Percentiles rank a stretch among this genome's conserved stretches.
These are phyloP conservation scores for Albophoma yamanashiensis DNA, from an alignment of 2,329 filamentous ascomycete genomes.

Conservation along the genomic window DNA sequence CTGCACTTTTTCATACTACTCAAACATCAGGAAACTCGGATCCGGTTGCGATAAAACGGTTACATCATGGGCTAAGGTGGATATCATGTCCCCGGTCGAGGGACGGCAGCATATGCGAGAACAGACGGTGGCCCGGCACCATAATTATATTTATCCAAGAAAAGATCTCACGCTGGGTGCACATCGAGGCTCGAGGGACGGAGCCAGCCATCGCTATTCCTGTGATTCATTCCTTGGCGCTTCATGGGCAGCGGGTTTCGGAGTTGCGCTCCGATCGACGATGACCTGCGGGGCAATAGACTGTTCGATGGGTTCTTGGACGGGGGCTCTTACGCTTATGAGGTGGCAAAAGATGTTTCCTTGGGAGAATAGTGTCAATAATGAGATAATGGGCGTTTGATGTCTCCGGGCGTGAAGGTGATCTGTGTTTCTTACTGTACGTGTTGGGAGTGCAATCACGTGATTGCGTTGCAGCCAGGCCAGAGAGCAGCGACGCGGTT, in stretches of 20 bases:
- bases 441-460: background rate
- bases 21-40: slow-evolving; percentile 2
- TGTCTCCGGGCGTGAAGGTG: background rate
- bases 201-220: background rate
- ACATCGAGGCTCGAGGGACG: background rate
- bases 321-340: too few species aligned
- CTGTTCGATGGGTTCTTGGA: background rate
- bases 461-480: background rate
- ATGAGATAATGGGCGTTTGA: too few species aligned
- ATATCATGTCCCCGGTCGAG: background rate
- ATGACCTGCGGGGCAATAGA: background rate
- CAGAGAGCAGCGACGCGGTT: background rate
- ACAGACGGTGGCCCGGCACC: background rate
- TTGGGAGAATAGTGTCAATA: too few species aligned
- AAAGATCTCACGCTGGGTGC: background rate
- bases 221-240: background rate
- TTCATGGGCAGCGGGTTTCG: background rate
- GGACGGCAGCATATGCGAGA: background rate
- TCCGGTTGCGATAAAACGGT: background rate
- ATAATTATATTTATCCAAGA: background rate
- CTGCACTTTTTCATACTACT: background rate
- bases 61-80: background rate
- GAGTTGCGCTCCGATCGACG: background rate
- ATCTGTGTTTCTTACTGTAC: too few species aligned
- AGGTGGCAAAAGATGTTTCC: too few species aligned